Percentiles rank a stretch among this genome's conserved stretches.
Conservation (phyloP, 2,329 filamentous ascomycete genomes). For the Sporothrix inflata region DNA sequence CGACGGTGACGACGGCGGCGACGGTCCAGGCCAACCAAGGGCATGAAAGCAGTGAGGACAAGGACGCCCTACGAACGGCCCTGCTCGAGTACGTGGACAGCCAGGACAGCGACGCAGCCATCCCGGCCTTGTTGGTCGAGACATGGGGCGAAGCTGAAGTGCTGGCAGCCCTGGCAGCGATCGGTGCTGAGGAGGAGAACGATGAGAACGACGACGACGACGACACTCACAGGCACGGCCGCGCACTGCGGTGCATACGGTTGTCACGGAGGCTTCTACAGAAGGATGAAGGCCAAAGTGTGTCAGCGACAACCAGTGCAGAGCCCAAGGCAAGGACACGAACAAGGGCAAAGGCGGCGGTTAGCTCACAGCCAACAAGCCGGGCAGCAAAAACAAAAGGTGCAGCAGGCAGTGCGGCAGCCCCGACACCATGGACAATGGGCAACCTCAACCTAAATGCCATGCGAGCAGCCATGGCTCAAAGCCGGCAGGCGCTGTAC, state of each 20-base stretch:
- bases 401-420: background rate
- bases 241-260: conserved; percentile 39
- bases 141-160: conserved; percentile 32
- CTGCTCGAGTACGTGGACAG: background rate
- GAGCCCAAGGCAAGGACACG: background rate
- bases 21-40: no score
- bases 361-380: background rate
- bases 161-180: conserved; percentile 21
- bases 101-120: background rate
- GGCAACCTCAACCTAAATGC: conserved; percentile 28
- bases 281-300: background rate
- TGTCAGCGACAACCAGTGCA: background rate
- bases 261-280: conserved; percentile 36
- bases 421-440: conserved; percentile 17
- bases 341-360: background rate
- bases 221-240: background rate
- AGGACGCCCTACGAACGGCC: background rate
- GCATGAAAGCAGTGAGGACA: background rate
- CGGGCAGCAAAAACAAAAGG: background rate
- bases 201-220: conserved; percentile 29
- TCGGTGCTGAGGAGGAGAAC: background rate
- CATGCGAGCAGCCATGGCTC: conserved; percentile 26
- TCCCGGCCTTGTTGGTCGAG: conserved; percentile 7
- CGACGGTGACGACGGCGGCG: background rate
- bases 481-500: conserved; percentile 25